These are phyloP conservation scores for Colletotrichum falcatum DNA, from an alignment of 2,329 filamentous ascomycete species.

Conservation along the genomic window DNA sequence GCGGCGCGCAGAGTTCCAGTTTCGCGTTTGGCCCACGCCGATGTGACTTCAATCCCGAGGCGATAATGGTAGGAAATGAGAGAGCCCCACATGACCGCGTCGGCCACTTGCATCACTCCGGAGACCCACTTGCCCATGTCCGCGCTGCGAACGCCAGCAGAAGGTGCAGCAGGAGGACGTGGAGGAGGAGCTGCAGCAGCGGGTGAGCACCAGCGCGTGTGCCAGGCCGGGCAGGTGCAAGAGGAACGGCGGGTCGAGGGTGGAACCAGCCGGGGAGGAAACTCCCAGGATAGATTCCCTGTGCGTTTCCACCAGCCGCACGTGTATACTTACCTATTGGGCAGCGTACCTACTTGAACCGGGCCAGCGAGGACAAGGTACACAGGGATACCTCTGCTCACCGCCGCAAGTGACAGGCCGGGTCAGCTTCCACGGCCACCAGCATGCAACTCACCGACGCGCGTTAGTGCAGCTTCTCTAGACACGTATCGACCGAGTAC, in stretches of 20 bases:
- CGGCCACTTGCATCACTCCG: background rate
- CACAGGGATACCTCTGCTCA: constrained; percentile 25
- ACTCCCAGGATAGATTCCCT: background rate
- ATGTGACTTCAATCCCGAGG: background rate
- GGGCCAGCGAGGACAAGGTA: background rate
- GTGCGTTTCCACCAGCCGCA: constrained; percentile 3
- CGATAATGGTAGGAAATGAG: background rate
- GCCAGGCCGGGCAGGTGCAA: constrained; percentile 2
- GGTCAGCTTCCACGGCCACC: constrained; percentile 7
- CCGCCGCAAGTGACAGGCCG: constrained; percentile 29
- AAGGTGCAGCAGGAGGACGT: constrained; percentile 6
- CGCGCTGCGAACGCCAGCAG: constrained; percentile 25
- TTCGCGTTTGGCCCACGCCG: background rate
- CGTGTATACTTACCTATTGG: constrained; percentile 10
- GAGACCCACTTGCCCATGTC: background rate
- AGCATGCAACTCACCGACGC: constrained; percentile 13
- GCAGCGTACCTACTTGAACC: constrained; percentile 12
- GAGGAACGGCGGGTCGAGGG: constrained; percentile 20
- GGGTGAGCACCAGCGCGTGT: constrained; percentile 1
- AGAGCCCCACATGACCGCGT: background rate
- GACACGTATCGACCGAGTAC: constrained; percentile 31
- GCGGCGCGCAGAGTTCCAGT: constrained; percentile 9
- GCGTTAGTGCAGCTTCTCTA: constrained; percentile 24
- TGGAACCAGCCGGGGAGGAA: background rate
- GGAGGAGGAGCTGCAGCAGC: constrained; percentile 7